Base-by-base conservation (phyloP, 1,139 yeast genomes). In the Pichia sp. region DNA sequence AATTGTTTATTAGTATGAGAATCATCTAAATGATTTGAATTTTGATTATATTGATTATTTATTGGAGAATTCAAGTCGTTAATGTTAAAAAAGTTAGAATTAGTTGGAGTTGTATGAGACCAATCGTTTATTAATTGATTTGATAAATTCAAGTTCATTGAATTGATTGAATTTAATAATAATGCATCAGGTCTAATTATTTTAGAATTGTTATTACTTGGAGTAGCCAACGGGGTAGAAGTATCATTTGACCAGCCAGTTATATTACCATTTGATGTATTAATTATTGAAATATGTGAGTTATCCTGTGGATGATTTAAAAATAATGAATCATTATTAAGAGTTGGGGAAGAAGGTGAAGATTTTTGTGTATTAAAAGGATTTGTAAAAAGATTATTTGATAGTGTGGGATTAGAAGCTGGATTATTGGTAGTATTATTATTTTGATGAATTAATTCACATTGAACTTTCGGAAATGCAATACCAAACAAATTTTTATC, bases 401-500 rank as follows among this genome's bases (percentile, higher is more conserved):
- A 27, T n/a, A n/a, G 36, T 16, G 28, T 38, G 3, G 39, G 13
- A 13, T 33, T 41, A 19, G 36, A 3, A 13, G 6, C 19, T n/a
- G 8, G 9, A 29, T 22, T 4, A 27, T 19, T 34, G 7, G 25
- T 47, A 10, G n/a, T 28, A 42, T 14, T 30, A 27, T 34, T 39
- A 22, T 22, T 25, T 39, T 39, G 36, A 27, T 52, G 48, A 19
- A 46, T 34, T 8, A 54, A 31, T 41, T 57, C 60, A 47, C 56
- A 56, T 50, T 72, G 73, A 38, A 83, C 70, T 22, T 81, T 84
- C 62, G 72, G 75, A 50, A 68, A 75, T 25, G 75, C 77, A 51
- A 77, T 73, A 42, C 89, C 95, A 73, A 81, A 88, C 38, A 84
- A 73, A 69, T 64, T 78, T 63, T 73, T 84, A 61, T 70, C 84